A percentile compares a stretch with the other conserved stretches of the same genome.
Conservation (phyloP, 2,329 filamentous ascomycete genomes). For the Dactylellina sp. region DNA sequence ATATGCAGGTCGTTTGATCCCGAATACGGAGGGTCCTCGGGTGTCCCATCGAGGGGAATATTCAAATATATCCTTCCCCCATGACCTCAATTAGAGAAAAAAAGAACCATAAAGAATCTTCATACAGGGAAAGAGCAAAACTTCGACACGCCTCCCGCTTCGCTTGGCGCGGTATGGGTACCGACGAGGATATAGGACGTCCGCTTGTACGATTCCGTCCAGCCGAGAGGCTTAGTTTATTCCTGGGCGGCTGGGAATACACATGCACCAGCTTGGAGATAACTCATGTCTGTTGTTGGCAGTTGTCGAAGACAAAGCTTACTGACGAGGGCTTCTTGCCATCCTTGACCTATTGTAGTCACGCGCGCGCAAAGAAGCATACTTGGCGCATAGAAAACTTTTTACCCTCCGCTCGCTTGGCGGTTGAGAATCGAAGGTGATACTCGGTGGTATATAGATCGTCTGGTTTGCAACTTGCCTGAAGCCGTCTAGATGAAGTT, state of each 20-base stretch:
- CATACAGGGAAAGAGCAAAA: not conserved
- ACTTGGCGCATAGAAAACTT: slow-evolving; percentile 31
- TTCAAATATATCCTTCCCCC: not conserved
- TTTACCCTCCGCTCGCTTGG: slow-evolving; percentile 32
- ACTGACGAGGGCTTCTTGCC: not conserved
- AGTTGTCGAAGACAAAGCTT: slow-evolving; percentile 7
- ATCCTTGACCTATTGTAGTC: slow-evolving; percentile 22
- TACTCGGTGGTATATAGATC: not conserved
- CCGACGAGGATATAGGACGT: slow-evolving; percentile 23
- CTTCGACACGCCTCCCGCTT: slow-evolving; percentile 7
- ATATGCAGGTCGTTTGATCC: slow-evolving; percentile 31
- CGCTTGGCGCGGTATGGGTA: slow-evolving; percentile 45
- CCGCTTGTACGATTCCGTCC: slow-evolving; percentile 29
- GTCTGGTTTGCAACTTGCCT: slow-evolving; percentile 27
- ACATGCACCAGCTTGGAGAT: slow-evolving; percentile 13
- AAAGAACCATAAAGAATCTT: slow-evolving; percentile 11
- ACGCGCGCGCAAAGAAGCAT: slow-evolving; percentile 42
- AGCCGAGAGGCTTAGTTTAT: slow-evolving; percentile 35
- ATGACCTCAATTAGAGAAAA: not conserved
- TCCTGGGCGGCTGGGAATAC: too few species aligned
- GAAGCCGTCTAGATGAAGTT: slow-evolving; percentile 22
- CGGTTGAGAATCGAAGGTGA: slow-evolving; percentile 26
- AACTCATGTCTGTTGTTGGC: slow-evolving; percentile 32
- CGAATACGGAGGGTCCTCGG: slow-evolving; percentile 29
- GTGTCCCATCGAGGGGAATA: not conserved